Percentiles rank a stretch among this genome's conserved stretches.
phyloP scores from a whole-genome alignment of 2,329 filamentous ascomycete species.

The Aspergillus fumigatiaffinis region DNA sequence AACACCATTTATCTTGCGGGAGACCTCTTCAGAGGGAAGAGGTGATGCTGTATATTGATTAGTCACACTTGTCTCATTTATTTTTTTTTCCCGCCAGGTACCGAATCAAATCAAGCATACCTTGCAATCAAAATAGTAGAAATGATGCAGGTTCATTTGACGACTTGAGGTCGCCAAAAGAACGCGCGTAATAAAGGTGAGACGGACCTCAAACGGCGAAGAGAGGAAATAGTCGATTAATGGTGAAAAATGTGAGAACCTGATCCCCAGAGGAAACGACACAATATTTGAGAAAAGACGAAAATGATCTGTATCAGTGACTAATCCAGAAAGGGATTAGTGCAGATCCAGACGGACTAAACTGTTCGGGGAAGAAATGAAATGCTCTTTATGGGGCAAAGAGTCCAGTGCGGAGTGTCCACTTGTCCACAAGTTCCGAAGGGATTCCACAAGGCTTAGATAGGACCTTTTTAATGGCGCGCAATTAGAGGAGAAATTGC shows the following conservation, averaged over 20 bases:
- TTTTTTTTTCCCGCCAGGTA: not conserved
- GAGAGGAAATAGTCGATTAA: not conserved
- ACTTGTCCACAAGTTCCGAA: not conserved
- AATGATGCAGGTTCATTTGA: constrained; percentile 98
- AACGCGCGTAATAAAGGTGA: constrained; percentile 62
- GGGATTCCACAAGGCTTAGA: not conserved
- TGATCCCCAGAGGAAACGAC: constrained; percentile 1
- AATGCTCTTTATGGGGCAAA: not conserved
- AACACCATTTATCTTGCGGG: constrained; percentile 81
- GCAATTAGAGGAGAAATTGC: not conserved
- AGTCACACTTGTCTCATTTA: constrained; percentile 11
- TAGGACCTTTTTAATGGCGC: not conserved
- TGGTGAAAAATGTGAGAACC: not conserved
- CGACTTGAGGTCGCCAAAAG: constrained; percentile 78
- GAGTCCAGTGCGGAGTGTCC: not conserved
- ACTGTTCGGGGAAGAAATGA: not conserved
- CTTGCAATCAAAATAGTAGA: constrained; percentile 57
- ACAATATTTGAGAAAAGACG: constrained; percentile 14
- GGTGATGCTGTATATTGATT: constrained; percentile 41
- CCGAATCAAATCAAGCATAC: constrained; percentile 46
- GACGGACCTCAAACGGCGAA: constrained; percentile 1
- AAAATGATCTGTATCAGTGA: constrained; percentile 13
- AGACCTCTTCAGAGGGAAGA: constrained; percentile 62
- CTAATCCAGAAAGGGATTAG: constrained; percentile 11
- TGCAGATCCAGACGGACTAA: constrained; percentile 7